Percentiles rank a stretch among this genome's conserved stretches.
These are phyloP conservation scores for Cocos nucifera DNA, from an alignment of 176 grass and related monocot species.

Conservation along the genomic window DNA sequence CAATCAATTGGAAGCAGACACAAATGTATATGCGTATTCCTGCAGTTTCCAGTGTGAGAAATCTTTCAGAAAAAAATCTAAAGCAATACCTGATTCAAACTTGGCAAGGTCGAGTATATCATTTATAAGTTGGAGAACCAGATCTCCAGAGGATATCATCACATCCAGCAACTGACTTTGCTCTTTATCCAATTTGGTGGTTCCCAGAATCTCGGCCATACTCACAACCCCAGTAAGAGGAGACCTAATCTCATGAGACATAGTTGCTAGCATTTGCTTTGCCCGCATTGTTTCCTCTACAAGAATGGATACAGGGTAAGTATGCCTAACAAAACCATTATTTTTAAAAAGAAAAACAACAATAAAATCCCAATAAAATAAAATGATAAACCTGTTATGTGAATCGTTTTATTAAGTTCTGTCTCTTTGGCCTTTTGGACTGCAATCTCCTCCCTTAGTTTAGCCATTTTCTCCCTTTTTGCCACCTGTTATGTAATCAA, in stretches of 20 bases:
- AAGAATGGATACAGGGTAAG: constrained; percentile 5
- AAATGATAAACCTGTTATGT: constrained; percentile 59
- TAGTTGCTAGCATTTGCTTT: constrained; percentile 94
- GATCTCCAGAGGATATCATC: constrained; percentile 96
- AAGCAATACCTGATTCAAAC: constrained; percentile 78
- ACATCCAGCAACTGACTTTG: constrained; percentile 83
- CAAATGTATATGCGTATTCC: neutral
- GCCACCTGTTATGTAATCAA: constrained; percentile 33
- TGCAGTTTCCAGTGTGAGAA: too few species aligned
- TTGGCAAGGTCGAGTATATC: constrained; percentile 98
- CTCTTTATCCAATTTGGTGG: constrained; percentile 63
- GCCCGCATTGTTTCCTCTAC: constrained; percentile 95
- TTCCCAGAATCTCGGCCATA: constrained; percentile 86
- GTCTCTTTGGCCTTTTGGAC: constrained; percentile 92
- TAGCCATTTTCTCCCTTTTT: constrained; percentile 78
- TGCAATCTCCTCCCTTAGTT: constrained; percentile 66
- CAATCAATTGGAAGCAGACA: constrained; percentile 14
- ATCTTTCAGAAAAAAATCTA: neutral
- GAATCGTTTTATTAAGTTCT: constrained; percentile 76
- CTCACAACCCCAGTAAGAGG: constrained; percentile 87
- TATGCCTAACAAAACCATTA: too few species aligned
- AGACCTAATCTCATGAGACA: constrained; percentile 98
- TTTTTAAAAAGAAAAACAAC: too few species aligned
- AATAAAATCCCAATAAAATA: neutral
- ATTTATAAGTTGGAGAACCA: constrained; percentile 89